Evolutionary conservation across 2,329 filamentous ascomycete genomes (phyloP).

Genomic region (Aspergillus pseudotamarii): DNA sequence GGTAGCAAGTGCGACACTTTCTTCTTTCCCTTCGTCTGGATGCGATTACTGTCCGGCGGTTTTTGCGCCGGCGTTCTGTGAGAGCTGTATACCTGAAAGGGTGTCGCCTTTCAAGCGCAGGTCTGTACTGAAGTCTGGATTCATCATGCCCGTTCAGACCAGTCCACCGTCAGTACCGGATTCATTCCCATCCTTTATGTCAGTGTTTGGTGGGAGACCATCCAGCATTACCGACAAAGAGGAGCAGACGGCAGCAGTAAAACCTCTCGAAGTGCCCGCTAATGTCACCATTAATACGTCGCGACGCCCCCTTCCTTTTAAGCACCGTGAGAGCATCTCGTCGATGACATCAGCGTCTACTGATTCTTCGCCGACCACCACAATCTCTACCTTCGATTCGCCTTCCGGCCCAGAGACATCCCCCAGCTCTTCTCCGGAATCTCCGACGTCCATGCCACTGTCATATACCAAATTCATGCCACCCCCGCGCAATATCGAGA

Average conservation of each 20-base stretch:
- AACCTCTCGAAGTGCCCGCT: conserved; percentile 31
- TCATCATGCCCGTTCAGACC: conserved; percentile 45
- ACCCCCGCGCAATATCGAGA: conserved; percentile 29
- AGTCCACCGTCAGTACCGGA: conserved; percentile 43
- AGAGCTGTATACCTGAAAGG: conserved; percentile 31
- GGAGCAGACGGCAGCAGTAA: conserved; percentile 28
- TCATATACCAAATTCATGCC: conserved; percentile 45
- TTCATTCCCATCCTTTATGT: conserved; percentile 57
- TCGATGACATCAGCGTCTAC: conserved; percentile 72
- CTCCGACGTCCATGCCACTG: conserved; percentile 71
- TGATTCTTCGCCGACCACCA: conserved; percentile 93
- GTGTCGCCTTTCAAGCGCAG: conserved; percentile 35
- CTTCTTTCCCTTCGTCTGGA: conserved; percentile 30
- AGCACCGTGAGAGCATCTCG: conserved; percentile 48
- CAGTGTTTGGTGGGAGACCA: conserved; percentile 52
- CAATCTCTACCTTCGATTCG: conserved; percentile 88
- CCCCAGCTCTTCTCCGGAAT: conserved; percentile 89
- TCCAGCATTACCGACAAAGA: conserved; percentile 29
- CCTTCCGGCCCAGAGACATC: conserved; percentile 88
- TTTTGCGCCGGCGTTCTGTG: conserved; percentile 28
- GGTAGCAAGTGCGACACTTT: conserved; percentile 40
- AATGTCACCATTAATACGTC: conserved; percentile 31
- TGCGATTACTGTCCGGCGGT: conserved; percentile 29
- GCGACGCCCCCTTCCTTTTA: conserved; percentile 31
- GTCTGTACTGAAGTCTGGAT: conserved; percentile 23